These are phyloP conservation scores for Arachis stenosperma DNA, from an alignment of 306 rosid genomes.

Conservation along the genomic window DNA sequence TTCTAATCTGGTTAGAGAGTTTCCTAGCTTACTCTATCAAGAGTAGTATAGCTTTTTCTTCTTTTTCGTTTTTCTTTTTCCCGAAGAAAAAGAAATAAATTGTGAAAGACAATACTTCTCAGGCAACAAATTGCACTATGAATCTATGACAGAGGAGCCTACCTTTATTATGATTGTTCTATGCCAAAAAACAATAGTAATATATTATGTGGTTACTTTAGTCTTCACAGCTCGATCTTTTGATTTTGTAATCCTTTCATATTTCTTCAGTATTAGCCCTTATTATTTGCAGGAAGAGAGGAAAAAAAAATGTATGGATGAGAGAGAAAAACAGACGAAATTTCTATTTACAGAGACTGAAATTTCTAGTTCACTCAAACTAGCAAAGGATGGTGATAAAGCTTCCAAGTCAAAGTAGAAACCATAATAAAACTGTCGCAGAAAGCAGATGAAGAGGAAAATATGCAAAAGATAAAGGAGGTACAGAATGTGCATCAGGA, in stretches of 20 bases:
- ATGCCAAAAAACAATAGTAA: neutral
- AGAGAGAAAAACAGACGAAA: neutral
- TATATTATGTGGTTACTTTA: neutral
- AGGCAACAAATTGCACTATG: neutral
- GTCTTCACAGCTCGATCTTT: neutral
- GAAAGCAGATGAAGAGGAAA: neutral
- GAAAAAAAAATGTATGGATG: neutral
- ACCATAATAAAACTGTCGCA: neutral
- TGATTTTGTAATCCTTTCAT: neutral
- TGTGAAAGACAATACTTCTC: neutral
- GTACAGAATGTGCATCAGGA: slow-evolving; percentile 24
- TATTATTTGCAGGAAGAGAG: neutral
- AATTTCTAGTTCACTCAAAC: slow-evolving; percentile 18
- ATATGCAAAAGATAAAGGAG: slow-evolving; percentile 29
- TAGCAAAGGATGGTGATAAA: slow-evolving; percentile 4
- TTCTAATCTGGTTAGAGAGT: too few relatives aligned
- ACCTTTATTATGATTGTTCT: neutral
- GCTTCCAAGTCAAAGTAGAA: slow-evolving; percentile 14
- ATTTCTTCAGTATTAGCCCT: neutral
- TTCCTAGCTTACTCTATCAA: too few relatives aligned
- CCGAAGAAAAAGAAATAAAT: neutral
- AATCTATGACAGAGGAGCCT: neutral
- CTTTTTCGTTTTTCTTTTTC: neutral
- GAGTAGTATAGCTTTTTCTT: too few relatives aligned
- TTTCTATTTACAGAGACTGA: neutral